Evolutionary conservation across 768 basidiomycete genomes (phyloP).

Genomic region (Boletus speciosus): DNA sequence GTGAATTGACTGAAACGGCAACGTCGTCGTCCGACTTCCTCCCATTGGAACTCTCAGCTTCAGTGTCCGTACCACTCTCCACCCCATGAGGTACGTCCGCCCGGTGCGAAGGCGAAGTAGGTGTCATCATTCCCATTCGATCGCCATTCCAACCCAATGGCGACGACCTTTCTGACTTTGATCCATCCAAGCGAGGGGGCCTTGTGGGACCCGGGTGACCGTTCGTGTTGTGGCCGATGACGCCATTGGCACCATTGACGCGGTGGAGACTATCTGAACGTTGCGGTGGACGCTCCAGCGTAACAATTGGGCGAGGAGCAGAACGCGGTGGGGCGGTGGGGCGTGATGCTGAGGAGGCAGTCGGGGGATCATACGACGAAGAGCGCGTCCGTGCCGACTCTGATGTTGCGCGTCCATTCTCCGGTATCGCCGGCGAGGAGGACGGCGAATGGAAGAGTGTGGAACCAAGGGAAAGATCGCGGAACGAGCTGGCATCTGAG

Average conservation of each 20-base stretch:
- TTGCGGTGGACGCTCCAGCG: conserved; percentile 35
- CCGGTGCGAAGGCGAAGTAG: conserved; percentile 58
- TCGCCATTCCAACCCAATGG: conserved; percentile 22
- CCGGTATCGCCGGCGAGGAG: conserved; percentile 35
- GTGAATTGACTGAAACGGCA: conserved; percentile 20
- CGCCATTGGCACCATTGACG: conserved; percentile 6
- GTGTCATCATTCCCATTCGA: conserved; percentile 24
- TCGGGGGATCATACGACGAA: conserved; percentile 30
- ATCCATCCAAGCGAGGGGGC: conserved; percentile 17
- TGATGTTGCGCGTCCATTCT: conserved; percentile 33
- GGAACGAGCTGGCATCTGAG: conserved; percentile 26
- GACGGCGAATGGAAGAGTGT: conserved; percentile 36
- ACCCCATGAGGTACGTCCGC: conserved; percentile 70
- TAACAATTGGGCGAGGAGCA: conserved; percentile 25
- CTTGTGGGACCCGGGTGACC: conserved; percentile 5
- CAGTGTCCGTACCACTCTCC: conserved; percentile 74
- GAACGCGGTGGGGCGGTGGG: conserved; percentile 17
- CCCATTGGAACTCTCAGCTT: conserved; percentile 49
- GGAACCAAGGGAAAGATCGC: conserved; percentile 27
- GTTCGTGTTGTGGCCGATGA: conserved; percentile 1
- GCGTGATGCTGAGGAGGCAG: not conserved
- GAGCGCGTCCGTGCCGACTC: conserved; percentile 43
- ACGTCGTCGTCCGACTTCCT: conserved; percentile 26
- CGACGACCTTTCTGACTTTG: conserved; percentile 19
- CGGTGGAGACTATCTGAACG: conserved; percentile 32